These are phyloP conservation scores for Trichoderma koningii DNA, from an alignment of 2,329 filamentous ascomycete species.

Conservation along the genomic window DNA sequence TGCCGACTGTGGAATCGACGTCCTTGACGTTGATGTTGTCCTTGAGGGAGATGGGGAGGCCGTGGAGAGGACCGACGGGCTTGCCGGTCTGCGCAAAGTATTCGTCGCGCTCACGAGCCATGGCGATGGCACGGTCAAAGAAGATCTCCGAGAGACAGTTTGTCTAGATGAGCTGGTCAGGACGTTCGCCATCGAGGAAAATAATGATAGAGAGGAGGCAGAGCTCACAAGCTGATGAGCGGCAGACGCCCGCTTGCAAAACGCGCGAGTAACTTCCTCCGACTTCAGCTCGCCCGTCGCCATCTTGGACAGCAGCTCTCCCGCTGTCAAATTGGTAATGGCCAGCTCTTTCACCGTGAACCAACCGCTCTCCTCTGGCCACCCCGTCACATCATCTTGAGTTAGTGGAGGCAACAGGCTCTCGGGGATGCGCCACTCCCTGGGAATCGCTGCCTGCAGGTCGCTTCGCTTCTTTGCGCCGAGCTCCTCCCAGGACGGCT, in stretches of 20 bases:
- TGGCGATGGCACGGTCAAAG: conserved; percentile 54
- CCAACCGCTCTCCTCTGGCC: conserved; percentile 60
- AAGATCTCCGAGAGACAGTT: conserved; percentile 58
- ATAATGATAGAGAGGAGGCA: conserved; percentile 28
- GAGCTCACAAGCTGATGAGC: conserved; percentile 59
- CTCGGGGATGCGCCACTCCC: conserved; percentile 58
- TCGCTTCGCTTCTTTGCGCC: conserved; percentile 48
- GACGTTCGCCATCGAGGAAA: not conserved
- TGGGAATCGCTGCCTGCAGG: conserved; percentile 53
- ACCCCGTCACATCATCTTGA: conserved; percentile 58
- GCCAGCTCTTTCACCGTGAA: conserved; percentile 53
- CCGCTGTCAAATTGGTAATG: conserved; percentile 50
- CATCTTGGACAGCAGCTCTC: conserved; percentile 45
- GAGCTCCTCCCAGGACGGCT: conserved; percentile 44
- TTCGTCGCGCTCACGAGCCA: conserved; percentile 53
- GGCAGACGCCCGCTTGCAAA: conserved; percentile 55
- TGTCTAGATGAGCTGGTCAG: conserved; percentile 40
- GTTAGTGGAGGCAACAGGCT: conserved; percentile 55
- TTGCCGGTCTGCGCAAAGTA: conserved; percentile 51
- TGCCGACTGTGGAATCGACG: conserved; percentile 63
- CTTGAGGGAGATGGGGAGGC: conserved; percentile 65
- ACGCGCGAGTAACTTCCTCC: conserved; percentile 50
- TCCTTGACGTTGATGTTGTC: conserved; percentile 68
- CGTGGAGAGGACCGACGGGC: conserved; percentile 64
- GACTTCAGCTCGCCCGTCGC: conserved; percentile 42